phyloP scores from a whole-genome alignment of 345 rosid genomes.

The Ceriops decandra region DNA sequence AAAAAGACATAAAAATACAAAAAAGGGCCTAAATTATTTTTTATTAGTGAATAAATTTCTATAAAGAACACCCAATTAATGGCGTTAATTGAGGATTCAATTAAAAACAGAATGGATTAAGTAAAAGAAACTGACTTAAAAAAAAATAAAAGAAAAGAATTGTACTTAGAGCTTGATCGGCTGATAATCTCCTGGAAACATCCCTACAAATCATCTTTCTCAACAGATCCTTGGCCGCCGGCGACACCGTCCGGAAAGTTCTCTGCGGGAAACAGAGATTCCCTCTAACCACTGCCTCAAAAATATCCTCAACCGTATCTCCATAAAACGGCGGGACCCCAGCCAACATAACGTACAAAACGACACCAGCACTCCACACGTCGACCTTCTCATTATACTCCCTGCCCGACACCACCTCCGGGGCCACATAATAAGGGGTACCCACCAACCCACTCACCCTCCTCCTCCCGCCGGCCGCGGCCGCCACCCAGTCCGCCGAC shows the following conservation, averaged over 20 bases:
- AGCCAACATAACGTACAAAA: slow-evolving; percentile 29
- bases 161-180: slow-evolving; percentile 32
- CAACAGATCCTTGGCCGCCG: slow-evolving; percentile 27
- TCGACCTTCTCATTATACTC: slow-evolving; percentile 30
- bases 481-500: slow-evolving; percentile 5
- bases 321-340: slow-evolving; percentile 30
- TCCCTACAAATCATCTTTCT: slow-evolving; percentile 27
- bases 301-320: slow-evolving; percentile 24
- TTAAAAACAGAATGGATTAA: no score
- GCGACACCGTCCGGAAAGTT: slow-evolving; percentile 17
- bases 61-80: no score
- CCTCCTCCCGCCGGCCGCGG: slow-evolving; percentile 9
- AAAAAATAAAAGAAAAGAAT: neutral
- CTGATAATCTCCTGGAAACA: slow-evolving; percentile 26
- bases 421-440: slow-evolving; percentile 30
- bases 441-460: slow-evolving; percentile 24
- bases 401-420: slow-evolving; percentile 29
- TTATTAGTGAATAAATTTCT: no score
- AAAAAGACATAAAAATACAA: neutral
- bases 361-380: slow-evolving; percentile 35
- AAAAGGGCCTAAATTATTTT: neutral
- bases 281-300: slow-evolving; percentile 29
- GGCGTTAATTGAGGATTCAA: no score
- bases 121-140: neutral
- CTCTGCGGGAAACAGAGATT: slow-evolving; percentile 27